phyloP scores from a whole-genome alignment of 768 basidiomycete species.

The Phylloporus scabripes region DNA sequence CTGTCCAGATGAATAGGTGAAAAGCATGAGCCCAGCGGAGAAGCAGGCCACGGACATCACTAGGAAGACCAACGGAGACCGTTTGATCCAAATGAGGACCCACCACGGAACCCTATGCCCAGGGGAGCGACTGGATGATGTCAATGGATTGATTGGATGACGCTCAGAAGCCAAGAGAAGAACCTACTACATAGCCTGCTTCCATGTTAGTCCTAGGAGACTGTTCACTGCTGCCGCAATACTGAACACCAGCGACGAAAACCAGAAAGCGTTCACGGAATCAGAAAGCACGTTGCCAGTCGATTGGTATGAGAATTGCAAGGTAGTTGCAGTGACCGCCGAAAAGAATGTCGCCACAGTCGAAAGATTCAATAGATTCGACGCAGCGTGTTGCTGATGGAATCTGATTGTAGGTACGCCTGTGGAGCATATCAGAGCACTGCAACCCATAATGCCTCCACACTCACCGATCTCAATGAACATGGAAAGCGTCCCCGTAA shows the following conservation, averaged over 20 bases:
- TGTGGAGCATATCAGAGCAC: conserved; percentile 30
- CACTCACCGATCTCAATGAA: conserved; percentile 51
- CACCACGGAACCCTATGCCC: conserved; percentile 54
- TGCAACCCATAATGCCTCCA: conserved; percentile 12
- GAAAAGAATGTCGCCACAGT: conserved; percentile 54
- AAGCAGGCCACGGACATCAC: conserved; percentile 82
- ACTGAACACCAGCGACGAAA: conserved; percentile 50
- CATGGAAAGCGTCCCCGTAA: conserved; percentile 44
- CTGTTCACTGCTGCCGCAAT: conserved; percentile 52
- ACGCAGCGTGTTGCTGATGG: conserved; percentile 47
- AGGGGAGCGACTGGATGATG: conserved; percentile 42
- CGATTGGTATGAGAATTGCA: conserved; percentile 41
- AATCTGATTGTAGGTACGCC: conserved; percentile 53
- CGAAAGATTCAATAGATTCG: conserved; percentile 45
- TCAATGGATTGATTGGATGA: conserved; percentile 13
- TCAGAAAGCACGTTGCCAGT: conserved; percentile 35
- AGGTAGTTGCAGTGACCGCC: conserved; percentile 46
- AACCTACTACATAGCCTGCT: conserved; percentile 52
- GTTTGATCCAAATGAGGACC: conserved; percentile 78
- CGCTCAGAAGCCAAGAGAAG: conserved; percentile 8
- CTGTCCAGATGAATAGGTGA: conserved; percentile 70
- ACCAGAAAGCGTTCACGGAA: conserved; percentile 50
- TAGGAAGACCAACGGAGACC: conserved; percentile 76
- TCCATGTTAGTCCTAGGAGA: conserved; percentile 49
- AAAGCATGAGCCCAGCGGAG: conserved; percentile 70